A percentile compares a stretch with the other conserved stretches of the same genome.
Conservation (phyloP, 2,329 filamentous ascomycete genomes). For the Thermoascus crustaceus region DNA sequence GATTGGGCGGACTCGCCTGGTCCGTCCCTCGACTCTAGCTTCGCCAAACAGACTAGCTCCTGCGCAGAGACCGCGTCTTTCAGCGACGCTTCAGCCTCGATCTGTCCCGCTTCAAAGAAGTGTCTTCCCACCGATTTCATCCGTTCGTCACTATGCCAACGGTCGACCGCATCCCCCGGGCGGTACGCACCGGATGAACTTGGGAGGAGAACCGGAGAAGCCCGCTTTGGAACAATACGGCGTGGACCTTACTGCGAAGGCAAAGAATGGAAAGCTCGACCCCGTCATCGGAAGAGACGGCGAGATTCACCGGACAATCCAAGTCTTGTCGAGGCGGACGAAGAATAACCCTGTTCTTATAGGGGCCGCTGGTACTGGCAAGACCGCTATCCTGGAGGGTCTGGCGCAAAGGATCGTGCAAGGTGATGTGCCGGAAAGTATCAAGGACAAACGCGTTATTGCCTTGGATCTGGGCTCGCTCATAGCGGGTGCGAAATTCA, state of each 20-base stretch:
- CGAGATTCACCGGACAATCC: slow-evolving; percentile 90
- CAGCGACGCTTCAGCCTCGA: slow-evolving; percentile 12
- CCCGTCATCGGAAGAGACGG: slow-evolving; percentile 88
- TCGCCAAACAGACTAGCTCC: slow-evolving; percentile 13
- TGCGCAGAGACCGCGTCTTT: slow-evolving; percentile 13
- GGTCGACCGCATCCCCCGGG: slow-evolving; percentile 74
- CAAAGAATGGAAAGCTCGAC: slow-evolving; percentile 82
- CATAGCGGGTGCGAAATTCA: slow-evolving; percentile 90
- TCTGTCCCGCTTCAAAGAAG: slow-evolving; percentile 4
- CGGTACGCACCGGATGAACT: slow-evolving; percentile 87
- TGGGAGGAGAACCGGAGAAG: slow-evolving; percentile 69
- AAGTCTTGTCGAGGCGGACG: slow-evolving; percentile 82
- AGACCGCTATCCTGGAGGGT: slow-evolving; percentile 88
- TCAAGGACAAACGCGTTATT: slow-evolving; percentile 89
- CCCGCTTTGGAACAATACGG: slow-evolving; percentile 85
- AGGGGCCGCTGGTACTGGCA: slow-evolving; percentile 81
- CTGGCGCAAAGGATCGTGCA: slow-evolving; percentile 81
- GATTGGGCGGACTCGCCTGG: slow-evolving; percentile 21
- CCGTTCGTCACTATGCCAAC: slow-evolving; percentile 45
- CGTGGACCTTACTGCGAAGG: slow-evolving; percentile 77
- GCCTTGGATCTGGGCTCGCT: slow-evolving; percentile 81
- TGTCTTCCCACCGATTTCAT: slow-evolving; percentile 8
- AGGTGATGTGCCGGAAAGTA: slow-evolving; percentile 89
- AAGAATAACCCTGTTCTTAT: slow-evolving; percentile 98
- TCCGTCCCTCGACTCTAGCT: slow-evolving; percentile 18